Evolutionary conservation across 129 eudicot genomes (phyloP).

Genomic region (Lactuca saligna): DNA sequence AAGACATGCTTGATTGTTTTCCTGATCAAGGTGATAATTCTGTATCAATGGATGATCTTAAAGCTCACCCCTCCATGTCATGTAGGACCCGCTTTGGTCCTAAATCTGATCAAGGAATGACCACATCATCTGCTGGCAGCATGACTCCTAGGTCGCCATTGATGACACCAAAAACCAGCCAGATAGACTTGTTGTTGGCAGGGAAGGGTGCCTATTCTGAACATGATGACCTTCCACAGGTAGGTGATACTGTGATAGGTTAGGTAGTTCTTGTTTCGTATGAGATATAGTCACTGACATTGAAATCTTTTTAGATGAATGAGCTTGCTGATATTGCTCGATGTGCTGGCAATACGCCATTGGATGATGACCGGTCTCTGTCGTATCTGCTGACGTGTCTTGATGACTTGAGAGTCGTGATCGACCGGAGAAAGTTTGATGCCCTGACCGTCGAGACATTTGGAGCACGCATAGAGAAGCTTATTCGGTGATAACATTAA

Average conservation of each 20-base stretch:
- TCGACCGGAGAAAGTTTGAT: slow-evolving; percentile 71
- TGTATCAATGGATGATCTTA: slow-evolving; percentile 73
- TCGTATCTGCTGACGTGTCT: slow-evolving; percentile 78
- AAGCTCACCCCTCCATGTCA: slow-evolving; percentile 78
- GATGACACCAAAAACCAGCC: slow-evolving; percentile 71
- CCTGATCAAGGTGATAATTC: slow-evolving; percentile 72
- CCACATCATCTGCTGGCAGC: slow-evolving; percentile 93
- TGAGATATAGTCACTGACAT: too few species aligned
- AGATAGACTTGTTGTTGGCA: slow-evolving; percentile 71
- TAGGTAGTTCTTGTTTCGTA: too few species aligned
- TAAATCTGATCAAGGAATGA: slow-evolving; percentile 94
- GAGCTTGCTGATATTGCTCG: slow-evolving; percentile 95
- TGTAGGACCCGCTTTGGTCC: slow-evolving; percentile 97
- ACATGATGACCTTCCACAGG: slow-evolving; percentile 91
- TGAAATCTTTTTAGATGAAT: slow-evolving; percentile 53
- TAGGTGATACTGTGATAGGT: too few species aligned
- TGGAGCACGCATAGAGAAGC: slow-evolving; percentile 95
- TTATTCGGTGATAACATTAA: slow-evolving; percentile 62
- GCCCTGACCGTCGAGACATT: slow-evolving; percentile 86
- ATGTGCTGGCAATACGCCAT: slow-evolving; percentile 77
- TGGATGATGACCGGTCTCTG: slow-evolving; percentile 81
- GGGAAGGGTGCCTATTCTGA: slow-evolving; percentile 88
- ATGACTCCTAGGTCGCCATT: slow-evolving; percentile 96
- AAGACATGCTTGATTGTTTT: slow-evolving; percentile 89
- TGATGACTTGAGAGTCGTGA: slow-evolving; percentile 80